phyloP scores from a whole-genome alignment of 805 yeast species.

The Kazachstania bromeliacearum region DNA sequence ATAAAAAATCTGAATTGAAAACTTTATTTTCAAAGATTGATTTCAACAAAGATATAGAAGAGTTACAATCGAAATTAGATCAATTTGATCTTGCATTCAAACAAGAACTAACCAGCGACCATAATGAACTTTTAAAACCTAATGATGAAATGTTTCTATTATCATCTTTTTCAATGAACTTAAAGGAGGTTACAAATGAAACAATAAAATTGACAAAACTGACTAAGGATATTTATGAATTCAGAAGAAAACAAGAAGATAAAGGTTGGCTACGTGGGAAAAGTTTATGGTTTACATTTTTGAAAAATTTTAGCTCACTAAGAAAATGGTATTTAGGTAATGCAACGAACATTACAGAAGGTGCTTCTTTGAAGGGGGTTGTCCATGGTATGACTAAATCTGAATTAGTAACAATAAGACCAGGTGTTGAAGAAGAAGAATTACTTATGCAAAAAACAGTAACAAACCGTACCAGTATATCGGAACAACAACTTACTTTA shows the following conservation, averaged over 20 bases:
- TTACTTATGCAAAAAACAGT: constrained; percentile 17
- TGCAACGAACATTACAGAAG: constrained; percentile 24
- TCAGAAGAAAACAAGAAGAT: constrained; percentile 26
- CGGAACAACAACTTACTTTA: not conserved
- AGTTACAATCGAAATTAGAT: constrained; percentile 27
- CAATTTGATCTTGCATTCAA: constrained; percentile 30
- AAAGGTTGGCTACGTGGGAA: constrained; percentile 32
- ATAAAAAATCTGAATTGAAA: constrained; percentile 9
- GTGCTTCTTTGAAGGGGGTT: constrained; percentile 30
- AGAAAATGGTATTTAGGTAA: constrained; percentile 30
- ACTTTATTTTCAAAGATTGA: constrained; percentile 18
- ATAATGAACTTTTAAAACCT: constrained; percentile 32
- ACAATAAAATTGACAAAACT: constrained; percentile 28
- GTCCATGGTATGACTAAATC: constrained; percentile 3
- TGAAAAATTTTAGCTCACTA: constrained; percentile 29
- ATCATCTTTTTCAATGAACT: constrained; percentile 41
- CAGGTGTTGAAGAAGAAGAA: constrained; percentile 21
- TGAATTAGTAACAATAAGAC: constrained; percentile 16
- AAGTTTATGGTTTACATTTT: constrained; percentile 36
- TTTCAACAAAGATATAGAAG: constrained; percentile 19
- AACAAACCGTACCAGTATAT: constrained; percentile 2
- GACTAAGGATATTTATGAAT: constrained; percentile 23
- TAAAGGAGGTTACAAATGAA: constrained; percentile 32
- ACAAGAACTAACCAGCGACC: constrained; percentile 21
- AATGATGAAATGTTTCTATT: constrained; percentile 42